Conservation (phyloP, 495 filamentous ascomycete genomes). For the Physcia stellaris region DNA sequence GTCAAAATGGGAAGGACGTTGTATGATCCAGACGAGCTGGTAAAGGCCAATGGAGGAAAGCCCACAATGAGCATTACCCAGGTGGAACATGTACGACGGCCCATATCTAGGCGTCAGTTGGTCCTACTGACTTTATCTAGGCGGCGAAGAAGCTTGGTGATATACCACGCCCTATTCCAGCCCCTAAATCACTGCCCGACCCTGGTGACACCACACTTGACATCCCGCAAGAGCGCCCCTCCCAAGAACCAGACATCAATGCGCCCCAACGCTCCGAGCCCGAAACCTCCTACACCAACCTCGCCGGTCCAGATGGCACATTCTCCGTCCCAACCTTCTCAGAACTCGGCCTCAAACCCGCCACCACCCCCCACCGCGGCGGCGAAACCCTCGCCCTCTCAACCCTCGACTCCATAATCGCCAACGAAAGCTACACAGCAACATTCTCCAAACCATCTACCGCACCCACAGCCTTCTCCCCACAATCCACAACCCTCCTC, state of each 20-base stretch:
- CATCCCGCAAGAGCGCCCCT: slow-evolving; percentile 36
- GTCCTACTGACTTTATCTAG: slow-evolving; percentile 5
- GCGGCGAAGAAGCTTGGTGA: slow-evolving; percentile 34
- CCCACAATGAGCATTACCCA: slow-evolving; percentile 57
- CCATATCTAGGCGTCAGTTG: neutral
- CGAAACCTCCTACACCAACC: slow-evolving; percentile 38
- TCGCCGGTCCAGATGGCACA: slow-evolving; percentile 47
- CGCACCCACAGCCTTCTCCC: slow-evolving; percentile 52
- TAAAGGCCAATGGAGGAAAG: slow-evolving; percentile 46
- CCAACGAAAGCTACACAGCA: slow-evolving; percentile 46
- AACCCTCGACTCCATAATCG: slow-evolving; percentile 34
- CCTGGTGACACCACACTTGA: slow-evolving; percentile 43
- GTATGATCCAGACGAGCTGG: slow-evolving; percentile 53
- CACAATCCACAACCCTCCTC: slow-evolving; percentile 53
- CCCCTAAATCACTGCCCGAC: slow-evolving; percentile 41
- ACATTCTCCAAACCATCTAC: slow-evolving; percentile 59
- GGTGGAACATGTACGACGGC: slow-evolving; percentile 31
- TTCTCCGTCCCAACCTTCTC: slow-evolving; percentile 47
- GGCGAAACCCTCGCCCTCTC: slow-evolving; percentile 47
- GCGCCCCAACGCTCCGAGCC: slow-evolving; percentile 25
- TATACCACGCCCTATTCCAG: slow-evolving; percentile 39
- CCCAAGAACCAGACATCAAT: slow-evolving; percentile 40
- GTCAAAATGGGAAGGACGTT: slow-evolving; percentile 44
- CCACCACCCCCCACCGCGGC: slow-evolving; percentile 46
- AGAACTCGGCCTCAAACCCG: slow-evolving; percentile 44